These are phyloP conservation scores for Blumeria hordei DNA, from an alignment of 2,329 filamentous ascomycete species.

Conservation along the genomic window DNA sequence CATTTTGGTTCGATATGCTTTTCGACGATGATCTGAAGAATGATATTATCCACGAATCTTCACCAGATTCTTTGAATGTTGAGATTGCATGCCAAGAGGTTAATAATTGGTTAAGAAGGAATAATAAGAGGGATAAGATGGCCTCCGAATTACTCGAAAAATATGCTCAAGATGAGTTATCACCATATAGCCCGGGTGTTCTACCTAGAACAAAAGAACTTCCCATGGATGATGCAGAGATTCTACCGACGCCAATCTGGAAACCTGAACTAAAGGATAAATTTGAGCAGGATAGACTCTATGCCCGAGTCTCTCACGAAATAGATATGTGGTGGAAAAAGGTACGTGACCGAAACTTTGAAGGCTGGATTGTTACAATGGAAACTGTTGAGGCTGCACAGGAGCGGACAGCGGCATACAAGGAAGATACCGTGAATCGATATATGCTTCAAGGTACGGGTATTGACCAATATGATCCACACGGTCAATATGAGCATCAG, in stretches of 20 bases:
- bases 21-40: constrained; percentile 32
- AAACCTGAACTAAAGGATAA: constrained; percentile 25
- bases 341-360: constrained; percentile 33
- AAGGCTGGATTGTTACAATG: constrained; percentile 33
- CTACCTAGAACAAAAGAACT: constrained; percentile 8
- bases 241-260: constrained; percentile 13
- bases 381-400: constrained; percentile 34
- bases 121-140: constrained; percentile 31
- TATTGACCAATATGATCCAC: constrained; percentile 21
- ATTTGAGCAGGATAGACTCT: constrained; percentile 31
- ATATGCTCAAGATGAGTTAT: constrained; percentile 20
- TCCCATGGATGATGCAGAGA: constrained; percentile 5
- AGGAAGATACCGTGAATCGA: constrained; percentile 31
- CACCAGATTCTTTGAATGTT: constrained; percentile 24
- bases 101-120: constrained; percentile 35
- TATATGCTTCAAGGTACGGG: constrained; percentile 14
- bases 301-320: constrained; percentile 37
- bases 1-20: constrained; percentile 41
- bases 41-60: constrained; percentile 26
- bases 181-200: constrained; percentile 14
- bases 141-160: constrained; percentile 29
- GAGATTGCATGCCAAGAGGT: constrained; percentile 35
- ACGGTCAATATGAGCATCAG: constrained; percentile 23
- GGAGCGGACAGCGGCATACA: constrained; percentile 30
- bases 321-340: constrained; percentile 41